phyloP scores from a whole-genome alignment of 176 grass and related monocot species.

The Themeda triandra region DNA sequence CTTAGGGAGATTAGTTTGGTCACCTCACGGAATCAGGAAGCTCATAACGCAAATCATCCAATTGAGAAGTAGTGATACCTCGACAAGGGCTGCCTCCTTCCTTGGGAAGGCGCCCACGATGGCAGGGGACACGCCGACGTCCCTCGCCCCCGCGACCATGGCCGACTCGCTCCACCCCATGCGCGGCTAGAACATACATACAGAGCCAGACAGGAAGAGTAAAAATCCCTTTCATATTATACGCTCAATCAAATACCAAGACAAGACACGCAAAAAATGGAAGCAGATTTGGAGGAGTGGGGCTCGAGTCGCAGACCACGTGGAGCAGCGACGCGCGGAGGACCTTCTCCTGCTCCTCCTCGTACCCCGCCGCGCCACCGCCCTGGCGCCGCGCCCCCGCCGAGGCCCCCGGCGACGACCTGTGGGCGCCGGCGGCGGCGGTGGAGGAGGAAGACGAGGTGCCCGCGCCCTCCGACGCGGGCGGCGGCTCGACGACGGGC shows the following conservation, averaged over 20 bases:
- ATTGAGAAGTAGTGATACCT: constrained; percentile 44
- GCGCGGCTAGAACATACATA: constrained; percentile 46
- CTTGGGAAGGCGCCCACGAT: constrained; percentile 76
- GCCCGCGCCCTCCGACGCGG: constrained; percentile 9
- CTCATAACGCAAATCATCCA: not conserved
- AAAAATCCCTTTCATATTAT: not conserved
- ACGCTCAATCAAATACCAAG: not conserved
- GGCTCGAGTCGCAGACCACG: constrained; percentile 44
- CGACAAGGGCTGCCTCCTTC: constrained; percentile 87
- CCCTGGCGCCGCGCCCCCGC: constrained; percentile 27
- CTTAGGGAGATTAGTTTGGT: not conserved
- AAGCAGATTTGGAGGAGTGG: constrained; percentile 9
- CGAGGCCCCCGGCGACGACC: constrained; percentile 6
- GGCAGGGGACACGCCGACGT: constrained; percentile 70
- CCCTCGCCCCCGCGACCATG: constrained; percentile 81
- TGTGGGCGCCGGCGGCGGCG: not conserved
- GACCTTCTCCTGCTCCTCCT: constrained; percentile 75
- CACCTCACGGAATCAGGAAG: not conserved
- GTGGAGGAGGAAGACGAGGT: constrained; percentile 19
- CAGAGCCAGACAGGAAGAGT: not conserved
- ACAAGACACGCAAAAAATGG: not conserved
- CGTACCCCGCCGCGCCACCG: constrained; percentile 42
- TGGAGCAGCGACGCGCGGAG: constrained; percentile 86
- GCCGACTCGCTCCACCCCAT: constrained; percentile 96
- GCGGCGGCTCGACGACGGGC: constrained; percentile 18